A percentile compares a stretch with the other conserved stretches of the same genome.
Conservation (phyloP, 257 asterid genomes). For the Penstemon barbatus region DNA sequence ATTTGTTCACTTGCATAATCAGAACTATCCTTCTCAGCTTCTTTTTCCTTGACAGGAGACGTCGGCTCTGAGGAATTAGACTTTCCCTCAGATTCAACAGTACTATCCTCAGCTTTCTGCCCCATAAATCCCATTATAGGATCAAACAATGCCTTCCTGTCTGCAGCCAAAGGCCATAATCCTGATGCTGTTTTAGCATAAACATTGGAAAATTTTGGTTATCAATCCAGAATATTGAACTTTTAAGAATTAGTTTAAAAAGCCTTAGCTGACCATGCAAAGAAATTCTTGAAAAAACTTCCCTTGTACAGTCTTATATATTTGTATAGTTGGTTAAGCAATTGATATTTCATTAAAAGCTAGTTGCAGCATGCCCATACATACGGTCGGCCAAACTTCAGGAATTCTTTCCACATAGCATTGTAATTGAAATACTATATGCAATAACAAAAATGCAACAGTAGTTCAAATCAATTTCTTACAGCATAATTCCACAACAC, state of each 20-base stretch:
- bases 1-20: conserved; percentile 35
- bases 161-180: conserved; percentile 67
- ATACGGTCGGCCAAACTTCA: conserved; percentile 8
- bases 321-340: background rate
- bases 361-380: conserved; percentile 4
- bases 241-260: conserved; percentile 1
- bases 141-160: conserved; percentile 60
- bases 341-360: background rate
- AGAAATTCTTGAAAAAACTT: background rate
- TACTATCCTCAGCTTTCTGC: conserved; percentile 53
- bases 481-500: background rate
- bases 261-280: background rate
- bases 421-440: background rate
- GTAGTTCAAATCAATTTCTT: conserved; percentile 7
- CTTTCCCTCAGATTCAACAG: conserved; percentile 44
- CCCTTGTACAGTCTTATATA: background rate
- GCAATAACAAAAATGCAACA: background rate
- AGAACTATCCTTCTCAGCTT: conserved; percentile 37
- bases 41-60: conserved; percentile 39
- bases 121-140: conserved; percentile 84
- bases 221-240: conserved; percentile 10
- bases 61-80: conserved; percentile 37
- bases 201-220: conserved; percentile 21
- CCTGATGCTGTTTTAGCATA: conserved; percentile 57
- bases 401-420: background rate